These are phyloP conservation scores for Eucalyptus leucophloia DNA, from an alignment of 345 rosid genomes.

Conservation along the genomic window DNA sequence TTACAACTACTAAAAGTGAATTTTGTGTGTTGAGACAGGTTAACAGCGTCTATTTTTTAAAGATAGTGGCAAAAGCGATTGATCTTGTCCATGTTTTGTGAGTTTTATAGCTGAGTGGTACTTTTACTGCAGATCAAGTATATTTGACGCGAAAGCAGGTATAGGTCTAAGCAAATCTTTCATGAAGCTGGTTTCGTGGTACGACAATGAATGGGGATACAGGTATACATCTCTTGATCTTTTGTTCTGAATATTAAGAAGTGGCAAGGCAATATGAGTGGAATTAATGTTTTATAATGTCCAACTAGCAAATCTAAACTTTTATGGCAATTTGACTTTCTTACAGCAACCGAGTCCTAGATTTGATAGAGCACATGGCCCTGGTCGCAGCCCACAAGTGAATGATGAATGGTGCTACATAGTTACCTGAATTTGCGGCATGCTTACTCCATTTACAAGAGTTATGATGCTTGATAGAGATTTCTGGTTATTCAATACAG, in stretches of 20 bases:
- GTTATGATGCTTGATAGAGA: neutral
- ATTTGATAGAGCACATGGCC: slow-evolving; percentile 94
- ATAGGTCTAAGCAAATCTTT: slow-evolving; percentile 76
- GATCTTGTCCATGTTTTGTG: neutral
- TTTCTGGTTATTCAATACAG: neutral
- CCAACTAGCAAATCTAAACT: neutral
- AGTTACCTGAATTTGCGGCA: neutral
- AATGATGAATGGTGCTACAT: neutral
- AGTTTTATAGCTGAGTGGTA: neutral
- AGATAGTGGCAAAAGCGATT: neutral
- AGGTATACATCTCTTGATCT: slow-evolving; percentile 32
- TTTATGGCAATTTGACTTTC: neutral
- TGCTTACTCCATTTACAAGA: neutral
- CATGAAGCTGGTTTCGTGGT: slow-evolving; percentile 92
- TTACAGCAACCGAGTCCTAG: slow-evolving; percentile 91
- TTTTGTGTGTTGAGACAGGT: neutral
- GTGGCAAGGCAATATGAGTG: neutral
- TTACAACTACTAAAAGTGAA: neutral
- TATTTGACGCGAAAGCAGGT: slow-evolving; percentile 97
- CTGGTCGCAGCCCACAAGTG: slow-evolving; percentile 53
- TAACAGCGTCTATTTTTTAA: neutral
- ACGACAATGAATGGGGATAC: slow-evolving; percentile 99
- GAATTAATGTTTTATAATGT: neutral
- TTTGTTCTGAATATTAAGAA: neutral
- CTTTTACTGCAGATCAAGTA: slow-evolving; percentile 68